Conservation (phyloP, 2,329 filamentous ascomycete species). For the Pezicula rhizophila region DNA sequence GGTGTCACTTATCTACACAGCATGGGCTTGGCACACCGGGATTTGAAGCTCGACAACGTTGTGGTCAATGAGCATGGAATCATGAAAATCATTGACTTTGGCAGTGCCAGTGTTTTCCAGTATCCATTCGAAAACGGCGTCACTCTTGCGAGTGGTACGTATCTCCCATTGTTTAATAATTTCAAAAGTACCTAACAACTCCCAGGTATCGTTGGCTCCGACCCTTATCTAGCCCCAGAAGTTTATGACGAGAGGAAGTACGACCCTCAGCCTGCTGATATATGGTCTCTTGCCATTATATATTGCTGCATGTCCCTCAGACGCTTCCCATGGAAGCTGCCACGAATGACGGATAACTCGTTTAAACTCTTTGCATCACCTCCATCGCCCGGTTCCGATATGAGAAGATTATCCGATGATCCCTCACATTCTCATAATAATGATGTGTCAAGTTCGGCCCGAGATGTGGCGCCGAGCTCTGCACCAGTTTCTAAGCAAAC, state of each 20-base stretch:
- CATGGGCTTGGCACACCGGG: constrained; percentile 90
- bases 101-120: constrained; percentile 91
- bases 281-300: constrained; percentile 97
- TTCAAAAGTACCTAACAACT: constrained; percentile 6
- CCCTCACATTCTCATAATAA: constrained; percentile 7
- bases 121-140: constrained; percentile 94
- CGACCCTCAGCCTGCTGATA: constrained; percentile 87
- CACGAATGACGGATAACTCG: constrained; percentile 84
- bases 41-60: constrained; percentile 95
- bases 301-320: constrained; percentile 98
- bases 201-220: constrained; percentile 70
- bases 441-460: constrained; percentile 15
- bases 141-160: constrained; percentile 72
- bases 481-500: constrained; percentile 11
- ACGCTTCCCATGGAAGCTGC: constrained; percentile 95
- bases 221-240: constrained; percentile 94
- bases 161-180: neutral
- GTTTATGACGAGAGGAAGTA: constrained; percentile 93
- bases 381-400: constrained; percentile 62
- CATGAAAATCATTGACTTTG: constrained; percentile 99
- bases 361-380: constrained; percentile 87
- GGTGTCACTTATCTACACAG: constrained; percentile 92
- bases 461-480: constrained; percentile 15
- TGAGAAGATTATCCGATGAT: constrained; percentile 17
- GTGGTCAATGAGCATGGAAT: constrained; percentile 95